A percentile compares a stretch with the other conserved stretches of the same genome.
These are phyloP conservation scores for Coemansia sp. DNA, from an alignment of 192 early-diverging fungal species.

Conservation along the genomic window DNA sequence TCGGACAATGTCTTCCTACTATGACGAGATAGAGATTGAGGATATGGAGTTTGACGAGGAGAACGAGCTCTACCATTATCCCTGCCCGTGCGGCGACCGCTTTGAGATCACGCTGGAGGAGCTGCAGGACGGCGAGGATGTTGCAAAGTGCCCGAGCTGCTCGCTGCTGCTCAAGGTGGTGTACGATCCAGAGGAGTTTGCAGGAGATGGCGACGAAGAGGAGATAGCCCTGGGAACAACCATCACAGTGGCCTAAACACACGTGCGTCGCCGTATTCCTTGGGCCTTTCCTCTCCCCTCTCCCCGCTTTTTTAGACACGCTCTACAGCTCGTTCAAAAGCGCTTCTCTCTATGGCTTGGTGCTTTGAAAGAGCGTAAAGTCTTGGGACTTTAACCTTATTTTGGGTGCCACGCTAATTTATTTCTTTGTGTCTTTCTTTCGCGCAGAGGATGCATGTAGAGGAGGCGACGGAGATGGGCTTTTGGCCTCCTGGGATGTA, in stretches of 20 bases:
- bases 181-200: slow-evolving; percentile 67
- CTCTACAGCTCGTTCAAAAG: too few relatives aligned
- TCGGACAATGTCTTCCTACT: slow-evolving; percentile 55
- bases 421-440: too few relatives aligned
- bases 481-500: too few relatives aligned
- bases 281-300: too few relatives aligned
- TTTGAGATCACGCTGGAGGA: slow-evolving; percentile 84
- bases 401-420: too few relatives aligned
- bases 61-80: slow-evolving; percentile 77
- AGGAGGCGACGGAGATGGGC: too few relatives aligned
- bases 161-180: slow-evolving; percentile 88
- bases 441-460: too few relatives aligned
- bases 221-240: slow-evolving; percentile 22
- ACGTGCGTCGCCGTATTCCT: too few relatives aligned
- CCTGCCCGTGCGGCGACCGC: slow-evolving; percentile 95
- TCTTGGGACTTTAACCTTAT: too few relatives aligned
- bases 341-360: too few relatives aligned
- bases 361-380: too few relatives aligned
- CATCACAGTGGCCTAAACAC: slow-evolving; percentile 16
- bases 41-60: slow-evolving; percentile 94
- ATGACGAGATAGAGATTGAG: slow-evolving; percentile 73
- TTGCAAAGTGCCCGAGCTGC: slow-evolving; percentile 90
- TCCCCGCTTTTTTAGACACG: too few relatives aligned
- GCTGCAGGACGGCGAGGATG: slow-evolving; percentile 75
- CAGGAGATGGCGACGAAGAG: slow-evolving; percentile 25